Conservation (phyloP, 345 rosid species). For the Hirschfeldia incana region DNA sequence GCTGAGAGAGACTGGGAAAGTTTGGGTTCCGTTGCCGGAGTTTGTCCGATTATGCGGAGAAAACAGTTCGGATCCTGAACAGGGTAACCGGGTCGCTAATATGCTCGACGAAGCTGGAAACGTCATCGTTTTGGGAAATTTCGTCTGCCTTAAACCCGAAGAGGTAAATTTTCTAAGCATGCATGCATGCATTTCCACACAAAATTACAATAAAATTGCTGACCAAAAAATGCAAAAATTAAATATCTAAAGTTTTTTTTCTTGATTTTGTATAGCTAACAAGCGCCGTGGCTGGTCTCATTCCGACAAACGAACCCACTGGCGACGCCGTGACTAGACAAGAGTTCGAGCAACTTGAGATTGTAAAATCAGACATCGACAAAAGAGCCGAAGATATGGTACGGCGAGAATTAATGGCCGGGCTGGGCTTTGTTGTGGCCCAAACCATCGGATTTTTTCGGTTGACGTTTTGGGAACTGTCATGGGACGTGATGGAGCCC, state of each 20-base stretch:
- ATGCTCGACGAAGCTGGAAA: conserved; percentile 74
- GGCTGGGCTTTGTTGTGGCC: conserved; percentile 60
- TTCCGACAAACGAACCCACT: conserved; percentile 48
- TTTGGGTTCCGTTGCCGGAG: conserved; percentile 64
- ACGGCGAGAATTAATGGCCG: conserved; percentile 76
- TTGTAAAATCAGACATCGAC: conserved; percentile 57
- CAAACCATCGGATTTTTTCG: conserved; percentile 86
- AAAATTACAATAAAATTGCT: neutral
- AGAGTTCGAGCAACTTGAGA: conserved; percentile 66
- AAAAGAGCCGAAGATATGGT: conserved; percentile 54
- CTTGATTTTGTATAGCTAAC: conserved; percentile 52
- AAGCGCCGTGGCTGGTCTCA: conserved; percentile 62
- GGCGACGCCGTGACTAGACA: conserved; percentile 50
- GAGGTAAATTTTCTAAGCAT: conserved; percentile 58
- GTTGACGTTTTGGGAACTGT: conserved; percentile 95
- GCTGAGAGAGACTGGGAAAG: conserved; percentile 55
- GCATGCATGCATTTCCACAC: neutral
- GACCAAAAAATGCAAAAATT: neutral
- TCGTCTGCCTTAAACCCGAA: conserved; percentile 68
- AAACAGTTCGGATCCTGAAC: conserved; percentile 59
- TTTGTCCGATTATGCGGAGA: conserved; percentile 65
- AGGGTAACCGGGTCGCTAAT: conserved; percentile 60
- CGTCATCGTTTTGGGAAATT: conserved; percentile 71
- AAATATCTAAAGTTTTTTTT: neutral
- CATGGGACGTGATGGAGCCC: conserved; percentile 99